Conservation (phyloP, 345 rosid genomes). For the Lepidium sativum region DNA sequence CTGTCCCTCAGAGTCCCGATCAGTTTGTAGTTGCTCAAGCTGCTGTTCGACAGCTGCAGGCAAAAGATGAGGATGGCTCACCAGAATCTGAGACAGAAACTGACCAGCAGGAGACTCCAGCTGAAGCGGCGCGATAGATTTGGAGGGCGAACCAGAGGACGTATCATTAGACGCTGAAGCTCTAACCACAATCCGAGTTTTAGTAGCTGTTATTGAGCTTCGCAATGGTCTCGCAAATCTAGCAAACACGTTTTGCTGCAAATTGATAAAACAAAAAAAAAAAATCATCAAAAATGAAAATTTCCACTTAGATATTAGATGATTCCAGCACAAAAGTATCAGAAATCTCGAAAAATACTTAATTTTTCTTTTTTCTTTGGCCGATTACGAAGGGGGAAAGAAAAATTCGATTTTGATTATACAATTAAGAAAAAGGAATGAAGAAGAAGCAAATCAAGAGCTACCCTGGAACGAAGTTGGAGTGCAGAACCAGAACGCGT, state of each 20-base stretch:
- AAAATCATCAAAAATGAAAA: neutral
- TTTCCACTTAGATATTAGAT: neutral
- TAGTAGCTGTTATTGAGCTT: conserved; percentile 23
- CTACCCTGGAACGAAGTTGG: conserved; percentile 30
- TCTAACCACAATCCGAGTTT: conserved; percentile 38
- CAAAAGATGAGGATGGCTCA: conserved; percentile 88
- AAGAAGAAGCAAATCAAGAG: neutral
- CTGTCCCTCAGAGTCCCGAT: conserved; percentile 60
- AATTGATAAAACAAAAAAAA: neutral
- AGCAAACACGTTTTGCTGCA: conserved; percentile 15
- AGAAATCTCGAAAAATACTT: no score
- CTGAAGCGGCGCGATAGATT: conserved; percentile 71
- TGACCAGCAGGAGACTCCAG: conserved; percentile 90
- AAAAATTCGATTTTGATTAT: neutral
- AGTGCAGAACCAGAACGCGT: conserved; percentile 8
- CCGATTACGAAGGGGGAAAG: no score
- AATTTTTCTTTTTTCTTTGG: no score
- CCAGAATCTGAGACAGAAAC: conserved; percentile 72
- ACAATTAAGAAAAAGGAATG: neutral
- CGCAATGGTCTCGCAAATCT: conserved; percentile 7
- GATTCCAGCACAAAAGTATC: neutral
- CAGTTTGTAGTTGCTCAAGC: conserved; percentile 89
- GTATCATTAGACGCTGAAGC: conserved; percentile 59
- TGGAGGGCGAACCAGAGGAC: conserved; percentile 43
- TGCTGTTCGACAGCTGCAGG: conserved; percentile 96